A percentile compares a stretch with the other conserved stretches of the same genome.
phyloP scores from a whole-genome alignment of 352 stramenopile genomes.

The Achlya hypogyna region DNA sequence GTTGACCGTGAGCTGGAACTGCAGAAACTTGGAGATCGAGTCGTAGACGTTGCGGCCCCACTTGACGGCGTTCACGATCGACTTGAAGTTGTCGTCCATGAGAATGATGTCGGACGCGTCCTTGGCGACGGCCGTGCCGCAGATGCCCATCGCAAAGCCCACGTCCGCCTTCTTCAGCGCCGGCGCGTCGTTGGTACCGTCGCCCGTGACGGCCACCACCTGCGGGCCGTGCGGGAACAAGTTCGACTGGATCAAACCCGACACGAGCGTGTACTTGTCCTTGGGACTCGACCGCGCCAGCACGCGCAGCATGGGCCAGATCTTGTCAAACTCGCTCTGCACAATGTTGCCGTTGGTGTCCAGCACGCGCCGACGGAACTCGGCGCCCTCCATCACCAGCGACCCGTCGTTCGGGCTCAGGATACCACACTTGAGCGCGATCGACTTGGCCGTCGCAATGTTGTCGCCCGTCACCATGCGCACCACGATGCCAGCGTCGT shows the following conservation, averaged over 20 bases:
- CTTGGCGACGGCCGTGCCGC: constrained; percentile 80
- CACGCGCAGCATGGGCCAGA: constrained; percentile 57
- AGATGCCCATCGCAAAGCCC: constrained; percentile 84
- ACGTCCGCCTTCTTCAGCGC: constrained; percentile 87
- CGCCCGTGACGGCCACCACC: constrained; percentile 88
- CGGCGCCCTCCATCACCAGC: constrained; percentile 47
- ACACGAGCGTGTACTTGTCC: constrained; percentile 59
- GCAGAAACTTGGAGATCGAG: constrained; percentile 89
- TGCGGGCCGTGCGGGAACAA: constrained; percentile 36
- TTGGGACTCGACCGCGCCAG: constrained; percentile 53
- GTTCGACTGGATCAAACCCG: constrained; percentile 50
- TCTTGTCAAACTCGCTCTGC: constrained; percentile 56
- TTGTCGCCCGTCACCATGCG: constrained; percentile 53
- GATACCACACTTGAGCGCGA: constrained; percentile 45
- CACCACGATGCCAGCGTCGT: constrained; percentile 40
- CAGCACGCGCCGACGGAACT: constrained; percentile 42
- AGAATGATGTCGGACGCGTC: constrained; percentile 92
- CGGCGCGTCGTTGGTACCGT: constrained; percentile 90
- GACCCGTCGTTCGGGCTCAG: constrained; percentile 35
- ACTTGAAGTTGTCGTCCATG: constrained; percentile 94
- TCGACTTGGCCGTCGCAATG: constrained; percentile 42
- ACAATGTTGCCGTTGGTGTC: constrained; percentile 47
- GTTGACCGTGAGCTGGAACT: constrained; percentile 91
- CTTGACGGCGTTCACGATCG: constrained; percentile 89
- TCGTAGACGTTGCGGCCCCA: constrained; percentile 91